Percentiles rank a stretch among this genome's conserved stretches.
phyloP scores from a whole-genome alignment of 2,329 filamentous ascomycete genomes.

The Pleomassaria siparia region DNA sequence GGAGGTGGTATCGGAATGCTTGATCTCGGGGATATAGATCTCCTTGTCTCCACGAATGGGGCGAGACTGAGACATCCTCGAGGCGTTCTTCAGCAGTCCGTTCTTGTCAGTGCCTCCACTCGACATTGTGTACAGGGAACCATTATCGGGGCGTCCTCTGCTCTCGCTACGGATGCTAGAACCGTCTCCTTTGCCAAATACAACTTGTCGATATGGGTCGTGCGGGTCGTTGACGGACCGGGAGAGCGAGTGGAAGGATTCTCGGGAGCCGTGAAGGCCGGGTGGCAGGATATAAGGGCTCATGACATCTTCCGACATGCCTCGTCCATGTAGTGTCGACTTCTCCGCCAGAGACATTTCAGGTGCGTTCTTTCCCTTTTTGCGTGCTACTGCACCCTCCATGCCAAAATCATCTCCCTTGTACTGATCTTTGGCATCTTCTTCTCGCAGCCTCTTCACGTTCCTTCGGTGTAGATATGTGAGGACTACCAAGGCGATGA shows the following conservation, averaged over 20 bases:
- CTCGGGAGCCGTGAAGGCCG: conserved; percentile 73
- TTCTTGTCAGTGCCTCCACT: conserved; percentile 49
- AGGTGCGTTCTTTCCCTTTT: conserved; percentile 45
- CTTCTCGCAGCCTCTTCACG: conserved; percentile 67
- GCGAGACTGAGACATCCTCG: conserved; percentile 58
- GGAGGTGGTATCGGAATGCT: conserved; percentile 36
- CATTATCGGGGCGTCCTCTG: conserved; percentile 42
- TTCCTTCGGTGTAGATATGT: conserved; percentile 79
- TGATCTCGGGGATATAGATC: conserved; percentile 35
- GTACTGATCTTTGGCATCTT: conserved; percentile 85
- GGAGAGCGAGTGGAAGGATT: conserved; percentile 84
- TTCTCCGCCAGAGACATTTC: conserved; percentile 63
- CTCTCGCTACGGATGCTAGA: conserved; percentile 36
- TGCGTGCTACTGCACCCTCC: conserved; percentile 53
- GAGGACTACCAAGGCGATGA: conserved; percentile 66
- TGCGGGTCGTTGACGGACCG: conserved; percentile 72
- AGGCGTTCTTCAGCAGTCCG: conserved; percentile 58
- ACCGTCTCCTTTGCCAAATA: conserved; percentile 55
- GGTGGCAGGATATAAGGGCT: conserved; percentile 95
- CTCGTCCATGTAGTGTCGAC: conserved; percentile 44
- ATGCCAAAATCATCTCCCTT: conserved; percentile 92
- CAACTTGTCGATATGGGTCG: conserved; percentile 77
- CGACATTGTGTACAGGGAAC: conserved; percentile 56
- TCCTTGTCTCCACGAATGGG: conserved; percentile 47
- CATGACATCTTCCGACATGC: conserved; percentile 65